Percentiles rank a stretch among this genome's conserved stretches.
phyloP scores from a whole-genome alignment of 2,329 filamentous ascomycete genomes.

The Arthrobotrys sphaeroides region DNA sequence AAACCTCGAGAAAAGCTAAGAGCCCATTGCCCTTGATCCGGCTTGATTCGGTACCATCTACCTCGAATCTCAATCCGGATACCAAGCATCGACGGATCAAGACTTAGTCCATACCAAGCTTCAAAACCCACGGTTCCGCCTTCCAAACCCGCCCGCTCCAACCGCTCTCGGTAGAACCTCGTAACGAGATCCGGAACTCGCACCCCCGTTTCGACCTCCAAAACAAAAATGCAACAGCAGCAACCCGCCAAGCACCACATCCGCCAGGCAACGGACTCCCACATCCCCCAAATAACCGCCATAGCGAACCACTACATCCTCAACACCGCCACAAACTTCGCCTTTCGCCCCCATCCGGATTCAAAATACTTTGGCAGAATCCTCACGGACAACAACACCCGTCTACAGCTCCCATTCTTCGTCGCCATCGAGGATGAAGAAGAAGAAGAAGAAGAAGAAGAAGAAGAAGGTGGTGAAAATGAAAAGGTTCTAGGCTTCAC shows the following conservation, averaged over 20 bases:
- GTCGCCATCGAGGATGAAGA: neutral
- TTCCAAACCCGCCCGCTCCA: neutral
- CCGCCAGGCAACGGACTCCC: neutral
- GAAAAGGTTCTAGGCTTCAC: constrained; percentile 11
- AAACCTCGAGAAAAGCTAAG: too few relatives aligned
- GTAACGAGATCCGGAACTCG: neutral
- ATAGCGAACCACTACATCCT: constrained; percentile 37
- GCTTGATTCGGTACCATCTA: too few relatives aligned
- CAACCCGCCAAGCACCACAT: neutral
- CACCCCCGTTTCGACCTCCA: neutral
- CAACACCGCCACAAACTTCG: constrained; percentile 14
- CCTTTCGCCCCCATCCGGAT: neutral
- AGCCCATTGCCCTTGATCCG: too few relatives aligned
- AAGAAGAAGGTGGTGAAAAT: neutral
- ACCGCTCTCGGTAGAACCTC: neutral
- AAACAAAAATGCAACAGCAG: constrained; percentile 34
- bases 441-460: neutral
- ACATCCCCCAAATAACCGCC: constrained; percentile 28
- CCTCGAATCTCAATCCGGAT: too few relatives aligned
- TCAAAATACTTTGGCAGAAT: neutral
- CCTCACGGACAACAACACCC: neutral
- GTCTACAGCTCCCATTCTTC: constrained; percentile 17
- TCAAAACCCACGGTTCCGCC: neutral
- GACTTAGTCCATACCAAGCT: neutral
- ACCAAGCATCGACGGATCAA: too few relatives aligned